Base-by-base conservation (phyloP, 2,329 filamentous ascomycete genomes). In the Fragosphaeria purpurea region DNA sequence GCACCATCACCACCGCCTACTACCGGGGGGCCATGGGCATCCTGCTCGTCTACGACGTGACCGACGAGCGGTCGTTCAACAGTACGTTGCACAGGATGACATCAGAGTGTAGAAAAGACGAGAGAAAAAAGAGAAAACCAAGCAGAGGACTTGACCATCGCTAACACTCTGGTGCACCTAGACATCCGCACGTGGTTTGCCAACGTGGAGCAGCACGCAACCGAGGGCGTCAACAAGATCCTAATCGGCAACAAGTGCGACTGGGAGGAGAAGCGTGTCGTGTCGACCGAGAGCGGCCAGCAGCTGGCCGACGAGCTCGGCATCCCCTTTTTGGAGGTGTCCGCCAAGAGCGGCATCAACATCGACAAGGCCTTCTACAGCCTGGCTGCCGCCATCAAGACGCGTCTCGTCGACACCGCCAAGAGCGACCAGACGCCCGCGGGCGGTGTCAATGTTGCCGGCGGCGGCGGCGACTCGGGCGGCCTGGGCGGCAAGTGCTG, bases 161-260 rank as follows among this genome's bases (percentile, higher is more conserved):
- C 22, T 22, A 22, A 22, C 22, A 22, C 22, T 22, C 22, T 22
- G 2, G 2, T 22, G 22, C 22, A 22, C 4, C 7, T 65, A 97
- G 93, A 98, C 72, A 98, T 98, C 69, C 86, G 90, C 64, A 97
- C 93, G 59, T 98, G 93, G 93, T 98, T 98, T 74, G 90, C 90
- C 65, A 97, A 98, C 72, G 90, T 96, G 61, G 90, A 96, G 69
- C 90, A 95, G 70, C 90, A 98, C 72, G 93, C 93, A 53, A 95
- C 88, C 62, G 93, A 97, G 73, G 93, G 93, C 63, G 93, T 98
- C 65, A 96, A 97, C 82, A 98, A 97, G 78, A 97, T 98, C 65
- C 80, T 98, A 59, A 96, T 98, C 60, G 93, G 93, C 67, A 98
- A 98, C 80, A 98, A 98, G 74, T 98, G 93, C 73, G 93, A 98